Evolutionary conservation across 768 basidiomycete genomes (phyloP).

Genomic region (Tricholoma furcatifolium): DNA sequence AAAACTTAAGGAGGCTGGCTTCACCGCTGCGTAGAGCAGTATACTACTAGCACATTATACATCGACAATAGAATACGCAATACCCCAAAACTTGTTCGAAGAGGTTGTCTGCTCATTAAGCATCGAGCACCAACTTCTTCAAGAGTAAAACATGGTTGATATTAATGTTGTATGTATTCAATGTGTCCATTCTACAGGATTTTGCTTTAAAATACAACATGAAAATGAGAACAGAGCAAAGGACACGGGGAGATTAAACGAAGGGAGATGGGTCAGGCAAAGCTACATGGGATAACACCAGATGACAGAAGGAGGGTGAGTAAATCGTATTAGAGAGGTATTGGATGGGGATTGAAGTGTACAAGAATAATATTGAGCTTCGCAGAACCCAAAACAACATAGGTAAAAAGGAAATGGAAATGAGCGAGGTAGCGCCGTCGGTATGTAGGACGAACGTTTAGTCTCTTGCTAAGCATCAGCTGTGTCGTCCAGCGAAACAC

Average conservation of each 20-base stretch:
- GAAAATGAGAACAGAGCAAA: background rate
- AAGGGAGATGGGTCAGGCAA: background rate
- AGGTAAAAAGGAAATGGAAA: too few species aligned
- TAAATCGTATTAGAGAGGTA: background rate
- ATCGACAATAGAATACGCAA: background rate
- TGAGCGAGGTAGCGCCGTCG: background rate
- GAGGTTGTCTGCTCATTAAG: background rate
- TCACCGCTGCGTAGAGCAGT: conserved; percentile 37
- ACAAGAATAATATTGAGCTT: background rate
- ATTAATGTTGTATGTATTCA: too few species aligned
- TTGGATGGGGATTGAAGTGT: too few species aligned
- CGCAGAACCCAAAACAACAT: background rate
- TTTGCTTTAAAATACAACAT: conserved; percentile 8
- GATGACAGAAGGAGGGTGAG: background rate
- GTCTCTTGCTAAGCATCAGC: background rate
- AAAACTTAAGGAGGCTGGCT: conserved; percentile 87
- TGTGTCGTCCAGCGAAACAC: conserved; percentile 27
- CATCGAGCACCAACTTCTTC: too few species aligned
- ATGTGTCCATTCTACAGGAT: conserved; percentile 7
- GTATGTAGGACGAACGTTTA: background rate
- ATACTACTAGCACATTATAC: background rate
- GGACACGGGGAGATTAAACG: conserved; percentile 1
- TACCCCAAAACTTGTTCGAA: background rate
- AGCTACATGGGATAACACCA: conserved; percentile 3
- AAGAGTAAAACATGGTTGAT: too few species aligned